These are phyloP conservation scores for Phoenix dactylifera DNA, from an alignment of 176 grass and related monocot species.

Conservation along the genomic window DNA sequence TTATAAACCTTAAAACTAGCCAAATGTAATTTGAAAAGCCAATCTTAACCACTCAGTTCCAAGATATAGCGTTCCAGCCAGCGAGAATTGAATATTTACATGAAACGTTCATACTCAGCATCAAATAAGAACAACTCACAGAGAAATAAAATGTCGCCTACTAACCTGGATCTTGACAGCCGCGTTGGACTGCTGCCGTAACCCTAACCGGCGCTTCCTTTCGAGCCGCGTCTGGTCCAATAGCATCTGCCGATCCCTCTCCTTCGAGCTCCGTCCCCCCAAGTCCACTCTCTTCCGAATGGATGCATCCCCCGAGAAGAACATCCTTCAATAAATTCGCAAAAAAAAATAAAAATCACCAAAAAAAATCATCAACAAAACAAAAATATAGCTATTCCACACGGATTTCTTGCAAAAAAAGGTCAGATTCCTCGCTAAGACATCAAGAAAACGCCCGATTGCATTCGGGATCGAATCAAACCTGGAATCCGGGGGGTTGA, in stretches of 20 bases:
- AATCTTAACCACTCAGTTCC: no score
- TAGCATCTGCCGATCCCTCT: conserved; percentile 85
- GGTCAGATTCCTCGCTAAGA: background rate
- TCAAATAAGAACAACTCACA: no score
- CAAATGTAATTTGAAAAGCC: no score
- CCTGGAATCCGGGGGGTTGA: background rate
- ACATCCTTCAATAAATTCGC: conserved; percentile 37
- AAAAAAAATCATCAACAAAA: no score
- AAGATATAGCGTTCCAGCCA: no score
- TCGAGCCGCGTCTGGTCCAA: conserved; percentile 78
- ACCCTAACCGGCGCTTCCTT: conserved; percentile 42
- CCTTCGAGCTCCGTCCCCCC: conserved; percentile 87
- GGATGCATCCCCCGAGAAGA: conserved; percentile 84
- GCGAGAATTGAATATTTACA: no score
- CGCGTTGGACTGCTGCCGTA: conserved; percentile 60
- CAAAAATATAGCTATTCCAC: no score
- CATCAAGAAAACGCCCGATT: background rate
- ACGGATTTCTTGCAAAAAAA: no score
- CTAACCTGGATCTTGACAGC: conserved; percentile 91
- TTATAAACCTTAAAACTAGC: no score
- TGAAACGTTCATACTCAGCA: no score
- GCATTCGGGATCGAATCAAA: background rate
- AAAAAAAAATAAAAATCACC: conserved; percentile 7
- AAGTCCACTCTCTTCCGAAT: conserved; percentile 79
- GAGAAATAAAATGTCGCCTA: background rate